Percentiles rank a stretch among this genome's conserved stretches.
Conservation (phyloP, 2,329 filamentous ascomycete genomes). For the Colletotrichum shisoi region DNA sequence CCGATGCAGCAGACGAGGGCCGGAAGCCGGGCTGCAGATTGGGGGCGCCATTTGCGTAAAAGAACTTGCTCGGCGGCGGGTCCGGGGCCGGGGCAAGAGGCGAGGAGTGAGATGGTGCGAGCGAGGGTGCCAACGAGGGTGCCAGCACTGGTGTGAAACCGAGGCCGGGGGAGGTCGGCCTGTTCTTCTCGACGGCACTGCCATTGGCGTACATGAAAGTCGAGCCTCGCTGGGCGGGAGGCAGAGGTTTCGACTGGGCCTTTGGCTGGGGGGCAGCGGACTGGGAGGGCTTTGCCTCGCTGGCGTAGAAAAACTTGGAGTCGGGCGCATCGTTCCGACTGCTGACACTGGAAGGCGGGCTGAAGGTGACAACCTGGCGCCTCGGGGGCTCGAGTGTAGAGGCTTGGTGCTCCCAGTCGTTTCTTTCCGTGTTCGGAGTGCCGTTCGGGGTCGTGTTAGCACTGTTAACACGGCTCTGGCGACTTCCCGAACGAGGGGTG, state of each 20-base stretch:
- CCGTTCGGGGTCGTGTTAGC: constrained; percentile 70
- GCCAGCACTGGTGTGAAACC: constrained; percentile 33
- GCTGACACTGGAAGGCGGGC: constrained; percentile 49
- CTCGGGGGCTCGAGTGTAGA: constrained; percentile 41
- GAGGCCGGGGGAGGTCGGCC: constrained; percentile 45
- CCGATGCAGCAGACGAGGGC: constrained; percentile 48
- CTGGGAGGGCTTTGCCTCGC: constrained; percentile 66
- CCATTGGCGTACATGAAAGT: constrained; percentile 68
- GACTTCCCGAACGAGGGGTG: constrained; percentile 79
- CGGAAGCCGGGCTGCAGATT: constrained; percentile 55
- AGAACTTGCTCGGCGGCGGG: constrained; percentile 68
- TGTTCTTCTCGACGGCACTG: constrained; percentile 50
- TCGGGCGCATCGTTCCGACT: constrained; percentile 49
- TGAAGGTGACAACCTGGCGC: constrained; percentile 52
- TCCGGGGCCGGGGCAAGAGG: constrained; percentile 50
- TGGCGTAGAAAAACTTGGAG: constrained; percentile 91
- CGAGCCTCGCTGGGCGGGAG: constrained; percentile 56
- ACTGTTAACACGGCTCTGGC: constrained; percentile 76
- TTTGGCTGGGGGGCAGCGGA: constrained; percentile 30
- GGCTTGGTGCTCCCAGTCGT: constrained; percentile 57
- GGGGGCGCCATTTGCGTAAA: constrained; percentile 74
- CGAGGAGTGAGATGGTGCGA: constrained; percentile 47
- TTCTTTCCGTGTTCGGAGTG: constrained; percentile 61
- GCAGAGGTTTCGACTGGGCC: constrained; percentile 43
- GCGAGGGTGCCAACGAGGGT: constrained; percentile 45